Evolutionary conservation across 2,329 filamentous ascomycete species (phyloP).

Genomic region (Pestalotiopsis sp.): DNA sequence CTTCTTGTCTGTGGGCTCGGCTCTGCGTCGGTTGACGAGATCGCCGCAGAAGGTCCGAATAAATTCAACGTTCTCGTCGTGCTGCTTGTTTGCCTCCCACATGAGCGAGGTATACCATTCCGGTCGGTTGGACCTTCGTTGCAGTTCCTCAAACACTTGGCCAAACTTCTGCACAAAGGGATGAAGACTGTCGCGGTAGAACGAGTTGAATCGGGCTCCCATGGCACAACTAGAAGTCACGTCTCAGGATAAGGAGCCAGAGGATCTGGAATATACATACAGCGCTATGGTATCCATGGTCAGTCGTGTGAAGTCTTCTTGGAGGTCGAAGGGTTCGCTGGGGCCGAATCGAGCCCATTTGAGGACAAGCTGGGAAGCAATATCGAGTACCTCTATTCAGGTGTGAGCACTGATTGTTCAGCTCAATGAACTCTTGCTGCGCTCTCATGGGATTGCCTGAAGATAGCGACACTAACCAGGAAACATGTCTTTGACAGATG

Average conservation of each 20-base stretch:
- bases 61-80: conserved; percentile 38
- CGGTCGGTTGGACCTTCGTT: conserved; percentile 29
- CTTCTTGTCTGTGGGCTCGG: conserved; percentile 42
- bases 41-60: conserved; percentile 44
- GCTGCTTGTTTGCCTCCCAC: conserved; percentile 28
- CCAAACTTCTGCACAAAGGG: conserved; percentile 60
- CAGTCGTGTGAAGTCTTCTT: not conserved
- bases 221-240: not conserved
- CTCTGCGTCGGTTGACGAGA: conserved; percentile 47
- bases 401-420: not conserved
- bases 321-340: not conserved
- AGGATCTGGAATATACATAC: not conserved
- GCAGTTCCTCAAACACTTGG: conserved; percentile 46
- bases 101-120: conserved; percentile 17
- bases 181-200: conserved; percentile 59
- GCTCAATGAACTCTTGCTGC: not conserved
- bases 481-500: not conserved
- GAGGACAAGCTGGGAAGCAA: not conserved
- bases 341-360: not conserved
- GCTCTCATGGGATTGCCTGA: not conserved
- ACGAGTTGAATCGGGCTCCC: conserved; percentile 54
- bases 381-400: not conserved
- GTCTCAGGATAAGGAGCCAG: not conserved
- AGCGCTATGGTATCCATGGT: not conserved
- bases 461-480: not conserved